Base-by-base conservation (phyloP, 768 basidiomycete genomes). In the Cubamyces sp. region DNA sequence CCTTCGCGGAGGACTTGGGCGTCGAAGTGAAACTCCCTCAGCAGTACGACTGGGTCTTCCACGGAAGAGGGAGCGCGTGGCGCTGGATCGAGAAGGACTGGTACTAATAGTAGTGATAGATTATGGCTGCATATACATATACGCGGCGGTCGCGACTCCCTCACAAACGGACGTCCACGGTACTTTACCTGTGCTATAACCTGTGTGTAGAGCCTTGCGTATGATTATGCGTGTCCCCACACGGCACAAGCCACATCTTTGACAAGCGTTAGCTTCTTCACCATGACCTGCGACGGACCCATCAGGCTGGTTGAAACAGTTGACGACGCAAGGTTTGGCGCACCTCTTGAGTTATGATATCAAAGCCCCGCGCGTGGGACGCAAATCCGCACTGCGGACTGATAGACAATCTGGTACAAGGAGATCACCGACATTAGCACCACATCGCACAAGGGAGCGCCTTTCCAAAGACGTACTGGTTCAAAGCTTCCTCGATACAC, bases 311-410 rank as follows among this genome's bases (percentile, higher is more conserved):
- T 6, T 26, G 18, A 8, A 3, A 42, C 28, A 51, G 4, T 1
- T 25, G 28, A 5, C 3, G 19, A 15, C 12, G 40, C 16, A 43
- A 8, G 5, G 45, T 12, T 19, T 21, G 19, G 23, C 52, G 9
- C 23, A 64, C 62, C 53, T 64, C 62, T n/a, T 64, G 40, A 2
- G 57, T 51, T 6, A 64, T n/a, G 18, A 56, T 41, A 30, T 49
- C 54, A 37, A 52, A 55, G 1, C 56, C 62, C 5, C 37, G 25
- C 3, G 74, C 68, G 54, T 79, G 79, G 2, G 73, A 75, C 15
- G 81, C 79, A 62, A 82, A 82, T 12, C 82, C 82, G 51, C 82
- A 83, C 66, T 83, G 82, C 0, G 81, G 78, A 9, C 76, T 77
- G 46, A 82, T 71, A 18, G 72, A 71, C 12, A 83, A 70, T 54